These are phyloP conservation scores for Sporobolomyces roseus DNA, from an alignment of 768 basidiomycete species.

Conservation along the genomic window DNA sequence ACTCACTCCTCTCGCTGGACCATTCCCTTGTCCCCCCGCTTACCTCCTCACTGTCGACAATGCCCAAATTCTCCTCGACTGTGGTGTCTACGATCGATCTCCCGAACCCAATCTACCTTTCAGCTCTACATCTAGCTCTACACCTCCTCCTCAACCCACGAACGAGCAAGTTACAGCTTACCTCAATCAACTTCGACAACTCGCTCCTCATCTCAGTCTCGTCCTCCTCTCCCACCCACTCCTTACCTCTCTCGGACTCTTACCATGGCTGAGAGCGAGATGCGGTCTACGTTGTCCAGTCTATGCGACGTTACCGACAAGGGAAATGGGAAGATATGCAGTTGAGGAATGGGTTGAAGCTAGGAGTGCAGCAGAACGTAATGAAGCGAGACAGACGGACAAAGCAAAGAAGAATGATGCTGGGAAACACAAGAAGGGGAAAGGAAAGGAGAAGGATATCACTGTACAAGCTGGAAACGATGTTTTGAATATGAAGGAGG, in stretches of 20 bases:
- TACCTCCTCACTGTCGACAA: conserved; percentile 84
- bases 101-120: conserved; percentile 56
- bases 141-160: conserved; percentile 44
- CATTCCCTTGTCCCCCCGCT: conserved; percentile 46
- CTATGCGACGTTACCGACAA: conserved; percentile 90
- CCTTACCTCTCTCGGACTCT: conserved; percentile 81
- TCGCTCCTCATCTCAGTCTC: conserved; percentile 76
- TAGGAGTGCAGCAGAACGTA: conserved; percentile 51
- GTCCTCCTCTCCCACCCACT: conserved; percentile 94
- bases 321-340: conserved; percentile 89
- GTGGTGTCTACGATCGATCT: conserved; percentile 83
- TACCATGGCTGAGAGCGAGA: conserved; percentile 87
- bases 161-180: conserved; percentile 21
- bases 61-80: conserved; percentile 86
- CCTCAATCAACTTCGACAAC: conserved; percentile 48
- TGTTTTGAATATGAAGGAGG: background rate
- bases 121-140: conserved; percentile 40
- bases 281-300: conserved; percentile 75
- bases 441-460: conserved; percentile 54
- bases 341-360: conserved; percentile 82
- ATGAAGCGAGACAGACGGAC: conserved; percentile 24
- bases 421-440: background rate
- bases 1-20: conserved; percentile 81
- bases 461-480: conserved; percentile 49
- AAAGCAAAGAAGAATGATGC: conserved; percentile 17